Evolutionary conservation across 1,284 basidiomycete species (phyloP).

Genomic region (Ganoderma leucocontextum): DNA sequence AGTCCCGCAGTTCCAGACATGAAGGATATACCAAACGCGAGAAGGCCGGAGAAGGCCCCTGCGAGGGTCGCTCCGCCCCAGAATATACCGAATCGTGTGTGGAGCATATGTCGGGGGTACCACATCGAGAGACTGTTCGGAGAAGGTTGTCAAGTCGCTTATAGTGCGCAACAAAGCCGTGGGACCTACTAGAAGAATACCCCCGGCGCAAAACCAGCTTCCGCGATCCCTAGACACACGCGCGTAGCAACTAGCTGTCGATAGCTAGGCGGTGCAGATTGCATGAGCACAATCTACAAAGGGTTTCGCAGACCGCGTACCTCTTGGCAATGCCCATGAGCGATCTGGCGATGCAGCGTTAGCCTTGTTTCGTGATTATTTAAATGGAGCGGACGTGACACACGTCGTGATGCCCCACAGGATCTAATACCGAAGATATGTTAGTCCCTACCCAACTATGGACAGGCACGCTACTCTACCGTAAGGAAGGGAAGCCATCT

Average conservation of each 20-base stretch:
- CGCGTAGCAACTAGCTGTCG: conserved; percentile 66
- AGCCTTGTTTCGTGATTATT: background rate
- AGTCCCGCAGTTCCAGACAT: conserved; percentile 49
- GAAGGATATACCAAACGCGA: conserved; percentile 51
- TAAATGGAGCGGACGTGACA: conserved; percentile 40
- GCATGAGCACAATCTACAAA: background rate
- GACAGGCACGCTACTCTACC: conserved; percentile 16
- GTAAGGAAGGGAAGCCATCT: conserved; percentile 43
- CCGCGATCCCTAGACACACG: conserved; percentile 68
- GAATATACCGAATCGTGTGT: conserved; percentile 43
- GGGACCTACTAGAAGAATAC: conserved; percentile 62
- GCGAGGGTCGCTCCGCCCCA: conserved; percentile 44
- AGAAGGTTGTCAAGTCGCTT: background rate
- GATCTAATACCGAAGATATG: conserved; percentile 18
- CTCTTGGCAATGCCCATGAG: conserved; percentile 71
- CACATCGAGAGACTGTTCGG: conserved; percentile 38
- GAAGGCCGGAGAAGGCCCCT: conserved; percentile 46
- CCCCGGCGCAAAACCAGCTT: conserved; percentile 75
- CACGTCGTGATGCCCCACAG: conserved; percentile 36
- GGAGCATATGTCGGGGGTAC: conserved; percentile 43
- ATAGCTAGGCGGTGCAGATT: conserved; percentile 49
- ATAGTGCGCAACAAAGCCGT: conserved; percentile 42
- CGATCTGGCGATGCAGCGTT: conserved; percentile 47
- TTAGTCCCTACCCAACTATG: background rate
- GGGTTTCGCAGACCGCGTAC: conserved; percentile 43